These are phyloP conservation scores for Silene latifolia DNA, from an alignment of 148 eudicot genomes.

Conservation along the genomic window DNA sequence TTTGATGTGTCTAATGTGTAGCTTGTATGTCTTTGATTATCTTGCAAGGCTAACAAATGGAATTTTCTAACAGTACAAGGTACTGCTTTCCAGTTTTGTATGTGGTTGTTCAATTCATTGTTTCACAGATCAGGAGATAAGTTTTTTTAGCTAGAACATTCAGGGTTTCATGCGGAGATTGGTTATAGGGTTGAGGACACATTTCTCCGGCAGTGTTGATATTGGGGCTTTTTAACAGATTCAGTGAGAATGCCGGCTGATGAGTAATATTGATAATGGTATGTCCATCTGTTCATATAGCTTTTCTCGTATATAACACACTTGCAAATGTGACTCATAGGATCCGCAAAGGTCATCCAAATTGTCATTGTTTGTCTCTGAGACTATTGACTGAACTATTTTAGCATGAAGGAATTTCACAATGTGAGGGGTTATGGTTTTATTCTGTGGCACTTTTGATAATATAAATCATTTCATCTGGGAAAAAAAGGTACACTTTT, in stretches of 20 bases:
- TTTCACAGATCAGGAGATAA: slow-evolving; percentile 3
- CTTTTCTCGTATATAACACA: neutral
- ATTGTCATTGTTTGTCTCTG: slow-evolving; percentile 4
- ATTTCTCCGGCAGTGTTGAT: neutral
- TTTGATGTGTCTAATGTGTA: neutral
- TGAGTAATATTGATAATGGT: neutral
- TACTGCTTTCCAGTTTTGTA: neutral
- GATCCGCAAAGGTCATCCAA: neutral
- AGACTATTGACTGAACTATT: neutral
- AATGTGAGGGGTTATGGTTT: too few relatives aligned
- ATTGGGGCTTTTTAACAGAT: neutral
- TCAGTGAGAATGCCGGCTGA: neutral
- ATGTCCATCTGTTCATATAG: slow-evolving; percentile 4
- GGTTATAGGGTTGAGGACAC: neutral
- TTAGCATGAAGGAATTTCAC: neutral
- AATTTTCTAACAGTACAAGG: slow-evolving; percentile 1
- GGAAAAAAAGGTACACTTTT: neutral
- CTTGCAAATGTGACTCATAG: neutral
- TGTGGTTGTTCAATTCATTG: neutral
- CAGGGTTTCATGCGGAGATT: slow-evolving; percentile 5
- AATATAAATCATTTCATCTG: neutral
- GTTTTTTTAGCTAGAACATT: neutral
- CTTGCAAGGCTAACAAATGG: slow-evolving; percentile 7
- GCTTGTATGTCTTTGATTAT: neutral
- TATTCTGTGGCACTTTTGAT: neutral